Base-by-base conservation (phyloP, 2,329 filamentous ascomycete genomes). In the Fusarium camptoceras region DNA sequence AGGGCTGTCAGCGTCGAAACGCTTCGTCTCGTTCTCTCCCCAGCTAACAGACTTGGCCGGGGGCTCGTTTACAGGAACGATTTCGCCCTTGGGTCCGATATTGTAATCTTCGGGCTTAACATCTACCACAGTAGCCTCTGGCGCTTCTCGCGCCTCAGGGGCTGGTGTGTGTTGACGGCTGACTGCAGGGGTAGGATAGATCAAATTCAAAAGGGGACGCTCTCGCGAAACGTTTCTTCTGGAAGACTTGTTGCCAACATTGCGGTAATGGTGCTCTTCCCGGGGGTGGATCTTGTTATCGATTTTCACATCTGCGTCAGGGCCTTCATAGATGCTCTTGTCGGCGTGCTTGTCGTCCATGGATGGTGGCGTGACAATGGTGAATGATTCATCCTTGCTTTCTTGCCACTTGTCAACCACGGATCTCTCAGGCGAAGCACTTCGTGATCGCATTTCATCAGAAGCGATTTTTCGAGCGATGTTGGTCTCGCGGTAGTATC, bases 21-120 rank as follows among this genome's bases (percentile, higher is more conserved):
- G 86, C 75, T 90, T 88, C 6, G 86, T 90, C 74, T 89, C 84
- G 67, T 90, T 89, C 64, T 89, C 82, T 14, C 88, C 89, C 89
- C 88, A 91, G 15, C 84, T 89, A 7, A 91, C 89, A 43, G 81
- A 84, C 71, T 90, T 90, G 9, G 86, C 82, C 9, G 81, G 30
- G 12, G 75, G 54, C 37, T 59, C 59, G 18, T n/a, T 59, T 3
- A 70, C 59, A 14, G 82, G 78, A 14, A 83, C 75, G 37, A 82
- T 75, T 54, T 87, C 83, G 14, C 81, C 82, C 46, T 78, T 80
- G 24, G 83, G 75, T 39, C 74, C 81, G 54, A 82, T 76, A 9
- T 80, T 76, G 43, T 83, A 76, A 57, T 83, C 80, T 30, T 81
- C 57, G 15, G 71, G 59, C 70, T 51, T 41, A 18, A 75, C 57